phyloP scores from a whole-genome alignment of 2,329 filamentous ascomycete genomes.

The Aureobasidium mangrovei region DNA sequence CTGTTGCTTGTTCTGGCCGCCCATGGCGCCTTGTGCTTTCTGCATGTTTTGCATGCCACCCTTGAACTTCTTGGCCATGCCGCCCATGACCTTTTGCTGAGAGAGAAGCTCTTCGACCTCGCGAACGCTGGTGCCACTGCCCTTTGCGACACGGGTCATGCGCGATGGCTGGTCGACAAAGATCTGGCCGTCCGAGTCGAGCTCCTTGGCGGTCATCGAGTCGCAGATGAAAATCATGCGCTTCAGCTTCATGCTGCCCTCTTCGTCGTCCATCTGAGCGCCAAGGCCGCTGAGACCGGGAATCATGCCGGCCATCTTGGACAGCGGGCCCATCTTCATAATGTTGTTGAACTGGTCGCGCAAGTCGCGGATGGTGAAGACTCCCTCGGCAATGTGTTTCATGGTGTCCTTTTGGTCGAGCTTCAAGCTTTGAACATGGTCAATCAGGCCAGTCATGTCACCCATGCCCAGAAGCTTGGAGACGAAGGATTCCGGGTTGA shows the following conservation, averaged over 20 bases:
- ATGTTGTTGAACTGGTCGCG: slow-evolving; percentile 94
- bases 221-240: slow-evolving; percentile 99
- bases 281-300: slow-evolving; percentile 90
- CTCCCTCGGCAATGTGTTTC: slow-evolving; percentile 95
- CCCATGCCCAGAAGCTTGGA: slow-evolving; percentile 95
- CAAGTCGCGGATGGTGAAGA: slow-evolving; percentile 90
- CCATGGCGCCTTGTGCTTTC: slow-evolving; percentile 81
- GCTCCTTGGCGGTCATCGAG: slow-evolving; percentile 92
- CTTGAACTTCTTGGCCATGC: slow-evolving; percentile 98
- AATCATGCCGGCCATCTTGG: slow-evolving; percentile 98
- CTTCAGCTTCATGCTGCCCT: slow-evolving; percentile 85
- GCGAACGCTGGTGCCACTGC: slow-evolving; percentile 79
- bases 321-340: slow-evolving; percentile 98
- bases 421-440: slow-evolving; percentile 92
- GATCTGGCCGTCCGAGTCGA: slow-evolving; percentile 90
- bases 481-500: slow-evolving; percentile 86
- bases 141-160: slow-evolving; percentile 84
- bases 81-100: slow-evolving; percentile 91
- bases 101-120: slow-evolving; percentile 97
- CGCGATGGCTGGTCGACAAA: slow-evolving; percentile 86
- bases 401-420: slow-evolving; percentile 98
- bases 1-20: slow-evolving; percentile 82
- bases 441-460: slow-evolving; percentile 87
- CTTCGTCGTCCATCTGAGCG: slow-evolving; percentile 93
- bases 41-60: slow-evolving; percentile 98